Evolutionary conservation across 257 asterid species (phyloP), one percentile per base, ranked within the genome.

Genomic region (Solanum boliviense): DNA sequence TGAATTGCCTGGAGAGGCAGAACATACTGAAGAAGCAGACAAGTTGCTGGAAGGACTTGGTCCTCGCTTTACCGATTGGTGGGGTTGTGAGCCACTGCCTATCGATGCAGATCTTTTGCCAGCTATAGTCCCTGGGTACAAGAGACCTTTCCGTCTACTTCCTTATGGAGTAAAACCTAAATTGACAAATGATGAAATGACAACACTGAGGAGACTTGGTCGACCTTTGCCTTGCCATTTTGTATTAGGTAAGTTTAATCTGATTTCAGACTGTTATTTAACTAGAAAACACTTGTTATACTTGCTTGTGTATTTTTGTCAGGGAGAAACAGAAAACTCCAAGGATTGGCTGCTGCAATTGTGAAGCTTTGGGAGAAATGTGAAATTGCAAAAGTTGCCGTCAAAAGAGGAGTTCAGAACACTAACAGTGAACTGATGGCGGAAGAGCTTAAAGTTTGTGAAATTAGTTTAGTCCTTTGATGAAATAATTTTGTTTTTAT

Each of bases 361-460:
- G 89, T 96, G 88, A 97, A 97, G 91, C 96, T 97, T 58, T 96
- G 99, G 99, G 99, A 97, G 95, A 97, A 97, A 91, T 94, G 98
- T 92, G 99, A 97, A 94, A 97, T 97, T 85, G 98, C 98, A 23
- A 97, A 97, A 94, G 91, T 97, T 88, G 99, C 98, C 48, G 70
- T 97, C 86, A 97, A 97, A 92, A 92, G 99, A 91, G 99, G 99
- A 92, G 98, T 88, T 83, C 99, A 97, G 92, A 97, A 97, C 92
- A 96, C 98, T 71, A 96, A 93, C 89, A 95, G 97, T 88, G 93
- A 91, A 88, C 46, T 97, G 92, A 97, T 97, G 96, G 99, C 98
- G n/a, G 98, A 97, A 90, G 99, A 97, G 93, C 93, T 97, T 84
- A 95, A 97, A 99, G 99, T 97, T 88, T 88, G 94, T 92, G 76